These are phyloP conservation scores for Exutisphaerella laricina DNA, from an alignment of 2,329 filamentous ascomycete genomes.

Conservation along the genomic window DNA sequence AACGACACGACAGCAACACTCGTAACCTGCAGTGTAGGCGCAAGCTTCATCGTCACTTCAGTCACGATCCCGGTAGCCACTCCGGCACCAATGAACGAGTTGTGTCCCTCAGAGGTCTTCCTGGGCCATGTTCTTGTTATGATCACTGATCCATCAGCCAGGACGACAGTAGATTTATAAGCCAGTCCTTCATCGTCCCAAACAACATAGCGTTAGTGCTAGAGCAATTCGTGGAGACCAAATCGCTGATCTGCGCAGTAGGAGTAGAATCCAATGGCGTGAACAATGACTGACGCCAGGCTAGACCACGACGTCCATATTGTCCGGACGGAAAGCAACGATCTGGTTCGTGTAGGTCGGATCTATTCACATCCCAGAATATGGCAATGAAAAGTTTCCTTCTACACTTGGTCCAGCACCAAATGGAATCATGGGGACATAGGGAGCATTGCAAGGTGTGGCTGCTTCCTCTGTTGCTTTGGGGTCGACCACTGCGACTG, in stretches of 20 bases:
- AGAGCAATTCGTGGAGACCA: constrained; percentile 69
- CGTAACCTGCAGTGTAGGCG: constrained; percentile 68
- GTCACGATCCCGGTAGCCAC: constrained; percentile 77
- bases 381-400: constrained; percentile 82
- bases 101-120: constrained; percentile 78
- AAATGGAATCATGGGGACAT: constrained; percentile 21
- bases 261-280: constrained; percentile 86
- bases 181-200: constrained; percentile 84
- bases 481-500: constrained; percentile 20
- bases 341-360: constrained; percentile 84
- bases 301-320: constrained; percentile 91
- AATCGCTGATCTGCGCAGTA: constrained; percentile 69
- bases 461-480: constrained; percentile 16
- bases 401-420: constrained; percentile 49
- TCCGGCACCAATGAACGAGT: constrained; percentile 77
- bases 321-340: constrained; percentile 70
- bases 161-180: constrained; percentile 77
- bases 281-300: constrained; percentile 89
- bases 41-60: constrained; percentile 74
- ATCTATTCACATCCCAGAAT: constrained; percentile 82
- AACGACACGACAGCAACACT: constrained; percentile 77
- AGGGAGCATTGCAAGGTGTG: constrained; percentile 13
- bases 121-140: constrained; percentile 70
- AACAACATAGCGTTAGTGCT: constrained; percentile 68
- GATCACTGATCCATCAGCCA: constrained; percentile 71